Conservation (phyloP, 371 early-diverging fungal species). For the Racocetra persica region DNA sequence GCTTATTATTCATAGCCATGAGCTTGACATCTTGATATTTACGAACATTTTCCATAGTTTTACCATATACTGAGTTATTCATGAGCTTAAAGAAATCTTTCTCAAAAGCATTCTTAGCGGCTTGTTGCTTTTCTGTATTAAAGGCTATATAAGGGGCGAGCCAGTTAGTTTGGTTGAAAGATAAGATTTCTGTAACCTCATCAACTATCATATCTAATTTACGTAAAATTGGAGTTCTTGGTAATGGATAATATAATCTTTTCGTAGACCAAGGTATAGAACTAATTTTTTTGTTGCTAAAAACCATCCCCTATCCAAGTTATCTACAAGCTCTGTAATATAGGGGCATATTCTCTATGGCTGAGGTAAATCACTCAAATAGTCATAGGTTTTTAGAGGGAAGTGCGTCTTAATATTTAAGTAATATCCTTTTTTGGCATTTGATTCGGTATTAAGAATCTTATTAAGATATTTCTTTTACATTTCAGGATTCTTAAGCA, state of each 20-base stretch:
- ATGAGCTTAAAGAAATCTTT: too few relatives aligned
- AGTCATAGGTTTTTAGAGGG: slow-evolving; percentile 2
- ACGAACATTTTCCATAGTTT: too few relatives aligned
- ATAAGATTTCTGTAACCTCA: slow-evolving; percentile 30
- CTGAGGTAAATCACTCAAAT: slow-evolving; percentile 26
- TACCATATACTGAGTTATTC: too few relatives aligned
- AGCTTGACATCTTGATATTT: too few relatives aligned
- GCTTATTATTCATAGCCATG: too few relatives aligned
- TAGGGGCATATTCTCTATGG: not conserved
- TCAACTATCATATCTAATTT: slow-evolving; percentile 37
- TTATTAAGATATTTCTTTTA: slow-evolving; percentile 24
- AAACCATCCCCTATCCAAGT: slow-evolving; percentile 14
- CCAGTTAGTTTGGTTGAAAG: slow-evolving; percentile 36
- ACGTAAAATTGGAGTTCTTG: slow-evolving; percentile 36
- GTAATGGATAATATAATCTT: slow-evolving; percentile 35
- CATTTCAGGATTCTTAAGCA: not conserved
- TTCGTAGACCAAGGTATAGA: not conserved
- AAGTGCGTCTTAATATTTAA: slow-evolving; percentile 31
- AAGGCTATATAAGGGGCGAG: not conserved
- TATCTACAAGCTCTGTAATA: slow-evolving; percentile 1
- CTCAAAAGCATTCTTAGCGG: too few relatives aligned
- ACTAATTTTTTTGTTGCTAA: slow-evolving; percentile 32
- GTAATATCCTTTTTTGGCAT: not conserved
- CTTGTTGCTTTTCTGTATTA: too few relatives aligned
- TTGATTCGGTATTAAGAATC: slow-evolving; percentile 24